Evolutionary conservation across 2,329 filamentous ascomycete genomes (phyloP).

Genomic region (Magnaporthiopsis incrustans): DNA sequence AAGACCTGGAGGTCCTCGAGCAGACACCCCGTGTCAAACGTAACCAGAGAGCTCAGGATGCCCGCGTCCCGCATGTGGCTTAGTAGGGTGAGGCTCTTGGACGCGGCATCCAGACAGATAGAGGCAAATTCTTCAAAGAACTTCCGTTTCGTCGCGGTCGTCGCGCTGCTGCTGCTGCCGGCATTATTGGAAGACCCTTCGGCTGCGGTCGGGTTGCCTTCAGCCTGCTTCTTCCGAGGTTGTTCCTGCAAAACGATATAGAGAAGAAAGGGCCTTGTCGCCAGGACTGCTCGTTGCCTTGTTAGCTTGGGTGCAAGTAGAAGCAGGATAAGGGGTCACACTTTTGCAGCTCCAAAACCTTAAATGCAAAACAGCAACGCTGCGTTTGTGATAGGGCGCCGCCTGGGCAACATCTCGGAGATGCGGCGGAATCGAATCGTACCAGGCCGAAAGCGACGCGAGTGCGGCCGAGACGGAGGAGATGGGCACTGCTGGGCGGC

Average conservation of each 20-base stretch:
- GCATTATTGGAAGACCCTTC: neutral
- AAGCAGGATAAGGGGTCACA: constrained; percentile 7
- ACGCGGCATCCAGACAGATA: constrained; percentile 17
- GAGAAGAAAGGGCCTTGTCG: constrained; percentile 25
- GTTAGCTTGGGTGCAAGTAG: too few relatives aligned
- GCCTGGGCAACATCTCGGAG: constrained; percentile 16
- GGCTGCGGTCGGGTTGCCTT: neutral
- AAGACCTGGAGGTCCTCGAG: constrained; percentile 20
- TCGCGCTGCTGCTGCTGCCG: neutral
- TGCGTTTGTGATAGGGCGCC: constrained; percentile 16
- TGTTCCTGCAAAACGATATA: constrained; percentile 14
- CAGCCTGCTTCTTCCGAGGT: neutral
- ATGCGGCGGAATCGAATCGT: constrained; percentile 16
- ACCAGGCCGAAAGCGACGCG: constrained; percentile 14
- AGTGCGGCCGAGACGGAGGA: constrained; percentile 14
- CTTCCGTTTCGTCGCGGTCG: constrained; percentile 13
- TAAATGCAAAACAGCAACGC: constrained; percentile 18
- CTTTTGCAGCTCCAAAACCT: constrained; percentile 15
- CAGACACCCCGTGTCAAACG: constrained; percentile 15
- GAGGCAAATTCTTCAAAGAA: constrained; percentile 15
- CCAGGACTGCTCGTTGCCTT: too few relatives aligned
- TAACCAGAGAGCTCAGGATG: constrained; percentile 17
- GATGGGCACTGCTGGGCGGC: constrained; percentile 10
- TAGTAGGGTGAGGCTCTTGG: constrained; percentile 14
- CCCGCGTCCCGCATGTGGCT: constrained; percentile 14